phyloP scores from a whole-genome alignment of 306 rosid genomes.

The Sphenostylis stenocarpa region DNA sequence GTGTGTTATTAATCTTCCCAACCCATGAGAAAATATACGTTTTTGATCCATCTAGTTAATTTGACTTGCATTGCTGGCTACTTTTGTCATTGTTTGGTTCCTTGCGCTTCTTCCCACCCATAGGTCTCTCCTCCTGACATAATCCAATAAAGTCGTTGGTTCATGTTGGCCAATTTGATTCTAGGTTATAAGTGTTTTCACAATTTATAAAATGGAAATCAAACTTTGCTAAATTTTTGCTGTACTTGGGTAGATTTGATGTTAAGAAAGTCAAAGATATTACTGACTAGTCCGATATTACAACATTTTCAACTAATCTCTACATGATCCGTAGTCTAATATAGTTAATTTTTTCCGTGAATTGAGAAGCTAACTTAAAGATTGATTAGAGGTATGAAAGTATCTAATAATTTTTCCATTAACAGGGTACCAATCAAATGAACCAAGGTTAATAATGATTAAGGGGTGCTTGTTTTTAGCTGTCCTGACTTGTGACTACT shows the following conservation, averaged over 20 bases:
- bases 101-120: no score
- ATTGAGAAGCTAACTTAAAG: not conserved
- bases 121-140: no score
- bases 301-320: not conserved
- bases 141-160: no score
- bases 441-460: not conserved
- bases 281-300: no score
- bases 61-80: not conserved
- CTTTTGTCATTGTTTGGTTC: not conserved
- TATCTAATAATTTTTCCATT: not conserved
- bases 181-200: not conserved
- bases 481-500: not conserved
- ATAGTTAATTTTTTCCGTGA: not conserved
- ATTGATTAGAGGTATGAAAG: not conserved
- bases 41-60: not conserved
- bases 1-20: constrained; percentile 12
- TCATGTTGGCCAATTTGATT: not conserved
- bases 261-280: no score
- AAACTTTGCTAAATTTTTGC: not conserved
- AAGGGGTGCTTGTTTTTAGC: not conserved
- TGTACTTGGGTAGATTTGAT: no score
- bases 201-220: not conserved
- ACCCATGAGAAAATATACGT: not conserved
- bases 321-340: not conserved
- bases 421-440: not conserved